phyloP scores from a whole-genome alignment of 2,329 filamentous ascomycete genomes.

The Colletotrichum paranaense region DNA sequence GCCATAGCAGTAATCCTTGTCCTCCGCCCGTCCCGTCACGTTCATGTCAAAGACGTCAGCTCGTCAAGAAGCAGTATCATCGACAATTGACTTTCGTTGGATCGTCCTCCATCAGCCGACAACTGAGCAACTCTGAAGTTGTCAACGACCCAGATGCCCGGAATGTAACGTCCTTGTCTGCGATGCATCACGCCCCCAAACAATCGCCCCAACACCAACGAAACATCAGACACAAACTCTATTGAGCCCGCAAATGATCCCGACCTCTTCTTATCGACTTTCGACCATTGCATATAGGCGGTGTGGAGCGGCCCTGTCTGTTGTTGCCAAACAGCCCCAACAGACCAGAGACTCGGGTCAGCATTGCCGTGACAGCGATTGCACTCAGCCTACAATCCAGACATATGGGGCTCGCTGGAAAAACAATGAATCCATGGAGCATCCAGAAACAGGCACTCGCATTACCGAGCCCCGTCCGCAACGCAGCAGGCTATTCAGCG shows the following conservation, averaged over 20 bases:
- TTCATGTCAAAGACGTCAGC: background rate
- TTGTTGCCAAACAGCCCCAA: background rate
- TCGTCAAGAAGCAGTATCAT: background rate
- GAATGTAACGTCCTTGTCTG: conserved; percentile 5
- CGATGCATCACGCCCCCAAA: background rate
- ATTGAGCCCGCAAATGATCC: background rate
- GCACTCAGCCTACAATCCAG: background rate
- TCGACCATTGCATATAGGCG: background rate
- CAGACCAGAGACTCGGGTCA: background rate
- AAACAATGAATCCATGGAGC: background rate
- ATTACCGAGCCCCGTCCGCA: background rate
- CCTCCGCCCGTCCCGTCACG: background rate
- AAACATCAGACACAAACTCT: conserved; percentile 30
- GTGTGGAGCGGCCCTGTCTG: background rate
- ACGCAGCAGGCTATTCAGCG: conserved; percentile 1
- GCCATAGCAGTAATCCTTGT: background rate
- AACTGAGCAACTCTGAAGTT: background rate
- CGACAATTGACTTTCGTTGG: background rate
- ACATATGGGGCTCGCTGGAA: background rate
- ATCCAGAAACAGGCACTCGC: conserved; percentile 12
- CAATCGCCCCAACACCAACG: background rate
- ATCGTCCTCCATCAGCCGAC: background rate
- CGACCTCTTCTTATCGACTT: background rate
- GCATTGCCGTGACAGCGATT: background rate
- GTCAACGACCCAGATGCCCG: conserved; percentile 1